Evolutionary conservation across 805 yeast genomes (phyloP).

Genomic region (Saccharomycopsis malanga): DNA sequence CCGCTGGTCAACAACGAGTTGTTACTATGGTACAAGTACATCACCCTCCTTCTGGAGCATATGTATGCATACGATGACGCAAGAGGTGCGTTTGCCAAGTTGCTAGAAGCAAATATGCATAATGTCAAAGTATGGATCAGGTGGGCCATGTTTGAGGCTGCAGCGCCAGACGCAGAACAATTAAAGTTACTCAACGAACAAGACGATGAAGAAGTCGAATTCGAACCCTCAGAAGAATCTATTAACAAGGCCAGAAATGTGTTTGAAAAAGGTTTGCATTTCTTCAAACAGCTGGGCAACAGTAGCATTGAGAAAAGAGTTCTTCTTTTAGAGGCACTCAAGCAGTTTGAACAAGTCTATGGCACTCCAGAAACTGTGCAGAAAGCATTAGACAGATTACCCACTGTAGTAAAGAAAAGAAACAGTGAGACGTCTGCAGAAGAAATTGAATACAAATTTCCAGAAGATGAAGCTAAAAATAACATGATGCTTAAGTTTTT

Average conservation of each 20-base stretch:
- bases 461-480: constrained; percentile 43
- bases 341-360: constrained; percentile 54
- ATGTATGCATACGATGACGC: constrained; percentile 47
- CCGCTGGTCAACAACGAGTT: constrained; percentile 23
- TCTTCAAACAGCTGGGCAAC: constrained; percentile 36
- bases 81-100: constrained; percentile 40
- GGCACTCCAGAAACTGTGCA: constrained; percentile 41
- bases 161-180: constrained; percentile 52
- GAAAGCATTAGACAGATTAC: constrained; percentile 41
- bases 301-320: constrained; percentile 45
- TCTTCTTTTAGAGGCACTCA: constrained; percentile 52
- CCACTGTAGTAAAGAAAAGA: constrained; percentile 41
- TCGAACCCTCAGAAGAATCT: constrained; percentile 45
- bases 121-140: constrained; percentile 50
- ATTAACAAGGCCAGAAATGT: constrained; percentile 43
- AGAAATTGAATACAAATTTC: constrained; percentile 55
- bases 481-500: constrained; percentile 24
- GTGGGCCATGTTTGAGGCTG: constrained; percentile 63
- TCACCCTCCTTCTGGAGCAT: constrained; percentile 51
- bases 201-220: constrained; percentile 39
- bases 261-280: constrained; percentile 46
- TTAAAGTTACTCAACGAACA: constrained; percentile 29
- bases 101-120: constrained; percentile 30
- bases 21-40: constrained; percentile 35
- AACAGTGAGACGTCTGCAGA: constrained; percentile 35